Evolutionary conservation across 257 asterid species (phyloP), one percentile per base, ranked within the genome.

Genomic region (Parsonsia alboflavescens): DNA sequence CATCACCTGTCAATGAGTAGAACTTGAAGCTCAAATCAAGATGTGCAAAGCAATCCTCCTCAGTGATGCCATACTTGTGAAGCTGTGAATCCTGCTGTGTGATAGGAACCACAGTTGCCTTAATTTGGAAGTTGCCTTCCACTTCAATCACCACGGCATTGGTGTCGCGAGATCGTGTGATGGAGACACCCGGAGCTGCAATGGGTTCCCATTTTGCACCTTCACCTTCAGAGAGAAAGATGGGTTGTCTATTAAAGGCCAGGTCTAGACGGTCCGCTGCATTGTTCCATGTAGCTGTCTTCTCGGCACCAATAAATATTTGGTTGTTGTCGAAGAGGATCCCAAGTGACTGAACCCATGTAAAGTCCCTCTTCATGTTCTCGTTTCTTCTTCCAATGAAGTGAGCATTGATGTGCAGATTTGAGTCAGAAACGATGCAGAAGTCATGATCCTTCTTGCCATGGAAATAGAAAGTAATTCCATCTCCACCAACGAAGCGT

Each of bases 1-100:
- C 97, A 2, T 65, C 81, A 2, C 84, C 86, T 10, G 82, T 88
- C 81, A 93, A 78, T 1, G 94, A 86, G 73, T 86, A 87, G 49
- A 93, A 93, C 74, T 89, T 89, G 75, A 93, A 91, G 70, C 96
- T 88, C 73, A 91, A 59, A 78, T 93, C 96, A 24, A 91, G 96
- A 79, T 91, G 98, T 36, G 97, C 96, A 33, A 89, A 89, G 79
- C 96, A 89, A 56, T 91, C 90, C 12, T 90, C 95, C 10, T 82
- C 85, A 0, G 89, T 86, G 74, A 91, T 78, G 4, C 93, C 97
- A 44, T 93, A 93, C 0, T 81, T 85, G 58, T 93, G 97, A 22
- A 93, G 73, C 36, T n/a, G 59, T 0, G 98, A 93, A 1, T 93
- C 97, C 24, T 80, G 76, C 59, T 85, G 69, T 0, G 93, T 87